A percentile compares a stretch with the other conserved stretches of the same genome.
These are phyloP conservation scores for Angophora floribunda DNA, from an alignment of 345 rosid species.

Conservation along the genomic window DNA sequence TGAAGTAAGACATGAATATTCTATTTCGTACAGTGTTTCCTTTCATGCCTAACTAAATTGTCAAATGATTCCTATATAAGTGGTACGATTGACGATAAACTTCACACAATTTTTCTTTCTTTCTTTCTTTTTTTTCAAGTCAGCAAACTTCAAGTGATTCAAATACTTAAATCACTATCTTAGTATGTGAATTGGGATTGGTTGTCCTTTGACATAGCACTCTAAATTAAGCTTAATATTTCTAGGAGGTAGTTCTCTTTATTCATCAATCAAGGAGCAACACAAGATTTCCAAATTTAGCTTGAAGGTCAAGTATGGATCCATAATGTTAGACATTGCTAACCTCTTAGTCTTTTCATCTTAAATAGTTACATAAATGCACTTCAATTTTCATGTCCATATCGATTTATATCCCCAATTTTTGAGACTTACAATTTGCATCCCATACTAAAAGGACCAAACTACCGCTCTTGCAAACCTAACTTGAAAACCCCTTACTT, in stretches of 20 bases:
- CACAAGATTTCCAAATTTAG: not conserved
- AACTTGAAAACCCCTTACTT: not conserved
- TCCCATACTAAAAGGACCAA: not conserved
- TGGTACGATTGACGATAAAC: not conserved
- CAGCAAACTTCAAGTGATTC: not conserved
- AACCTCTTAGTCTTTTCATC: not conserved
- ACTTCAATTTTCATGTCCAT: not conserved
- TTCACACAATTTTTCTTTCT: not conserved
- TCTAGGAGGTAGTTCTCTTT: not conserved
- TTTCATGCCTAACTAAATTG: not conserved
- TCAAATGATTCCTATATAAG: not conserved
- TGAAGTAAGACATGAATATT: not conserved
- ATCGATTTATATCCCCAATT: not conserved
- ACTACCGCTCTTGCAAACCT: not conserved
- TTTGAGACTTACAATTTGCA: not conserved
- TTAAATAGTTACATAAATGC: not conserved
- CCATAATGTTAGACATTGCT: not conserved
- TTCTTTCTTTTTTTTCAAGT: not conserved
- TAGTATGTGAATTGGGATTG: not conserved
- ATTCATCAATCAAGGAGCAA: not conserved
- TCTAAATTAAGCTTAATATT: not conserved
- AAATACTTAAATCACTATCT: not conserved
- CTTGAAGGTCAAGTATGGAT: not conserved
- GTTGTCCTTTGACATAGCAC: not conserved
- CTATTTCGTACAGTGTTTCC: not conserved